A percentile compares a stretch with the other conserved stretches of the same genome.
phyloP scores from a whole-genome alignment of 2,329 filamentous ascomycete genomes.

The Didymella exigua region DNA sequence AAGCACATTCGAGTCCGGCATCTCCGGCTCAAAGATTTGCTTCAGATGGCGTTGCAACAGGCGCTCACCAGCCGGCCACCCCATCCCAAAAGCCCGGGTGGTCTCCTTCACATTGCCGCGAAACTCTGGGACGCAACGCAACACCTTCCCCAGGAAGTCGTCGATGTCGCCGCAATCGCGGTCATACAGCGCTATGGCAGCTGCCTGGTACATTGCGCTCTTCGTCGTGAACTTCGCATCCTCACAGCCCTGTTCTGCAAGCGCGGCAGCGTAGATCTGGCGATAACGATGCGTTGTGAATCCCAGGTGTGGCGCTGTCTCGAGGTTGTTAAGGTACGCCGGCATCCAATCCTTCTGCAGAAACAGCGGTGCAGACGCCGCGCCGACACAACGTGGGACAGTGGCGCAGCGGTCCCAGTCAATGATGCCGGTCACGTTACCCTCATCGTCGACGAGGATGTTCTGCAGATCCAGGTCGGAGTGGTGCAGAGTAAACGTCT shows the following conservation, averaged over 20 bases:
- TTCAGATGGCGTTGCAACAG: not conserved
- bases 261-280: constrained; percentile 19
- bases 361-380: constrained; percentile 18
- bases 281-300: constrained; percentile 19
- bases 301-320: not conserved
- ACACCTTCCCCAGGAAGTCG: constrained; percentile 3
- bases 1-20: too few relatives aligned
- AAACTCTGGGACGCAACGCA: constrained; percentile 1
- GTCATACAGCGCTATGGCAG: constrained; percentile 5
- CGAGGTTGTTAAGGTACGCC: not conserved
- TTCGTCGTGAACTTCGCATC: constrained; percentile 23
- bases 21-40: too few relatives aligned
- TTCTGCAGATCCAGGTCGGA: constrained; percentile 34
- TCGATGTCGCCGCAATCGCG: not conserved
- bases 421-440: constrained; percentile 31
- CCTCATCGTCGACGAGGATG: constrained; percentile 24
- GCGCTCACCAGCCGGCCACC: constrained; percentile 2
- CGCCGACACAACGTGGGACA: constrained; percentile 22
- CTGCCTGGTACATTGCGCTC: constrained; percentile 15
- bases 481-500: constrained; percentile 31
- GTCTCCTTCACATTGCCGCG: not conserved
- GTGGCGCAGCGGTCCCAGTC: constrained; percentile 26
- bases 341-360: constrained; percentile 20
- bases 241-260: constrained; percentile 5
- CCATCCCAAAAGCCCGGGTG: not conserved